Base-by-base conservation (phyloP, 2,329 filamentous ascomycete species). In the Coniochaeta sp. region DNA sequence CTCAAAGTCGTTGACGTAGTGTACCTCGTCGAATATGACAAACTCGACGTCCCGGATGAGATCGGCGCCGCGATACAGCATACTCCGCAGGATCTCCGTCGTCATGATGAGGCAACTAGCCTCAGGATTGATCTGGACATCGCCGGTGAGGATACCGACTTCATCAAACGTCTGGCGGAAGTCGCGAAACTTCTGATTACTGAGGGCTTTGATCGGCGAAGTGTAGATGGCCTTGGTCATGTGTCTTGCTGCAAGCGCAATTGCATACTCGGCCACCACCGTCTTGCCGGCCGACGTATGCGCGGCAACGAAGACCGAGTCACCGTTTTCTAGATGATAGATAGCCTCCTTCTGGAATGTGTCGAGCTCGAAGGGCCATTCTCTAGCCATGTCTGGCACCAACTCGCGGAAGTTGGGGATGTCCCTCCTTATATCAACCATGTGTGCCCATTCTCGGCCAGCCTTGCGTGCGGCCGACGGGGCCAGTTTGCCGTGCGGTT, bases 191-290 rank as follows among this genome's bases (percentile, higher is more conserved):
- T 99, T 99, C 71, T 99, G 95, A 71, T 99, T 99, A 75, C 95
- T 98, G 61, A 99, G 79, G 2, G 95, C 95, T 73, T 99, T 99
- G 79, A 99, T 99, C 0, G 95, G 95, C 0, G 95, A 98, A 0
- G 95, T 99, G 73, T 99, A 99, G 64, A 99, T 99, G 24, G 95
- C 93, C 73, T 99, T 99, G 9, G 95, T 99, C 93, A 98, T 98
- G 72, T 99, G 95, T 71, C 93, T 96, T n/a, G 91, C 89, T 33
- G 95, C 95, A 61, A 99, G 79, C 7, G 95, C 92, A 72, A 99
- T 98, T 57, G 93, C 95, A 74, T 99, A 99, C 72, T 99, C 95
- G 31, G 95, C 95, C 16, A 99, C 95, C 0, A 98, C 95, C 1
- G 95, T 99, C 78, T 99, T 99, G 60, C 95, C 95, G 24, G 95